These are phyloP conservation scores for Botrytis fabae DNA, from an alignment of 2,329 filamentous ascomycete genomes.

Conservation along the genomic window DNA sequence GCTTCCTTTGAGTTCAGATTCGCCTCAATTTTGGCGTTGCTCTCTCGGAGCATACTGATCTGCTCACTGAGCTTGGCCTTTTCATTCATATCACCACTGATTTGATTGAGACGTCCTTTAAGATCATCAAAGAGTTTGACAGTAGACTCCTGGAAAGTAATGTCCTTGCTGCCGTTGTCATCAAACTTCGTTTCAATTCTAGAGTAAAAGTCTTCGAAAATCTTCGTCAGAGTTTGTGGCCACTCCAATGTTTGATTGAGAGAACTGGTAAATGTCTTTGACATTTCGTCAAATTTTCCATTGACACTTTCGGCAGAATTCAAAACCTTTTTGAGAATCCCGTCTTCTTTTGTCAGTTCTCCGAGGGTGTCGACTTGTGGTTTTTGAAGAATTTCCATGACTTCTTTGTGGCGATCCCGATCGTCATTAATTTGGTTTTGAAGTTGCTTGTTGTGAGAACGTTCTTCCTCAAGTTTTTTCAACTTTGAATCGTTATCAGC, in stretches of 20 bases:
- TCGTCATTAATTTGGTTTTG: conserved; percentile 2
- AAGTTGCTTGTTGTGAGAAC: background rate
- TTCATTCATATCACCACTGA: conserved; percentile 29
- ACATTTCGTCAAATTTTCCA: conserved; percentile 38
- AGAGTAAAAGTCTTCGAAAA: conserved; percentile 33
- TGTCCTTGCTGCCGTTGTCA: conserved; percentile 18
- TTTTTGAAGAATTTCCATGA: conserved; percentile 32
- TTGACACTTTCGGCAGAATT: conserved; percentile 27
- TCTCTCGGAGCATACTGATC: conserved; percentile 32
- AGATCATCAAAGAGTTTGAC: conserved; percentile 30
- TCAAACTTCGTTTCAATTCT: conserved; percentile 31
- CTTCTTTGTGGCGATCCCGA: conserved; percentile 26
- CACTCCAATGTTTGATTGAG: conserved; percentile 26
- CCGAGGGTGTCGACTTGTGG: conserved; percentile 26
- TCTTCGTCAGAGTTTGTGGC: conserved; percentile 28
- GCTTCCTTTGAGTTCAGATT: conserved; percentile 25
- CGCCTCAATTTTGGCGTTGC: conserved; percentile 28
- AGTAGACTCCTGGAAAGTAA: conserved; percentile 26
- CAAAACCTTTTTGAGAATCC: conserved; percentile 30
- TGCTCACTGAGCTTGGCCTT: conserved; percentile 28
- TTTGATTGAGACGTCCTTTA: conserved; percentile 29
- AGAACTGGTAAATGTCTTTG: conserved; percentile 25
- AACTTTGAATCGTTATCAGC: background rate
- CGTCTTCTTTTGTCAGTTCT: conserved; percentile 31
- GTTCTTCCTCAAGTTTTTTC: background rate